Conservation (phyloP, 2,329 filamentous ascomycete genomes). For the Colletotrichum musicola region DNA sequence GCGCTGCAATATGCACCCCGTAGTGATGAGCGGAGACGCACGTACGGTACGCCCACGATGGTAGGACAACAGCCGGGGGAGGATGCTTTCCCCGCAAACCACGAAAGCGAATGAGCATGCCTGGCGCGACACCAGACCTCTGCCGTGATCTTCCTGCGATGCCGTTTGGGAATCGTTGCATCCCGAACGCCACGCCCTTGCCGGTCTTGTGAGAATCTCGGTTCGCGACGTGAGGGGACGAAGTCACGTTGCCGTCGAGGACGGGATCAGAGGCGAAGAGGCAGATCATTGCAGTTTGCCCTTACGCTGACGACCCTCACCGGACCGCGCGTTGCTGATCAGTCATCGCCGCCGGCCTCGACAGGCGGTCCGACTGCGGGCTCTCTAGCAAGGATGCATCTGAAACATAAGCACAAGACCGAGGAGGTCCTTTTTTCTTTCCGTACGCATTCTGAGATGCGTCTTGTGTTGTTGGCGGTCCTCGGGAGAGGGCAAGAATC, state of each 20-base stretch:
- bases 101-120: constrained; percentile 4
- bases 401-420: constrained; percentile 6
- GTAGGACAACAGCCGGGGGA: constrained; percentile 10
- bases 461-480: background rate
- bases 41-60: constrained; percentile 8
- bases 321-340: constrained; percentile 10
- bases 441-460: background rate
- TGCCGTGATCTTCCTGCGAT: background rate
- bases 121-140: background rate
- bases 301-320: background rate
- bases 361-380: background rate
- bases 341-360: background rate
- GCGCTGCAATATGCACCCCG: constrained; percentile 32
- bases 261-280: constrained; percentile 5
- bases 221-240: constrained; percentile 1
- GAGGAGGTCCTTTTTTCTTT: constrained; percentile 1
- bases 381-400: background rate
- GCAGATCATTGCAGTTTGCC: constrained; percentile 13
- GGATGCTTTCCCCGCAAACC: constrained; percentile 17
- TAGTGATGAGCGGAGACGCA: constrained; percentile 11
- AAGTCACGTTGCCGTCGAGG: background rate
- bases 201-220: constrained; percentile 17
- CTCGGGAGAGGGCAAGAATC: constrained; percentile 8
- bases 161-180: background rate
- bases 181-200: background rate